A percentile compares a stretch with the other conserved stretches of the same genome.
These are phyloP conservation scores for Wickerhamiella pararugosa DNA, from an alignment of 1,139 yeast genomes.

Conservation along the genomic window DNA sequence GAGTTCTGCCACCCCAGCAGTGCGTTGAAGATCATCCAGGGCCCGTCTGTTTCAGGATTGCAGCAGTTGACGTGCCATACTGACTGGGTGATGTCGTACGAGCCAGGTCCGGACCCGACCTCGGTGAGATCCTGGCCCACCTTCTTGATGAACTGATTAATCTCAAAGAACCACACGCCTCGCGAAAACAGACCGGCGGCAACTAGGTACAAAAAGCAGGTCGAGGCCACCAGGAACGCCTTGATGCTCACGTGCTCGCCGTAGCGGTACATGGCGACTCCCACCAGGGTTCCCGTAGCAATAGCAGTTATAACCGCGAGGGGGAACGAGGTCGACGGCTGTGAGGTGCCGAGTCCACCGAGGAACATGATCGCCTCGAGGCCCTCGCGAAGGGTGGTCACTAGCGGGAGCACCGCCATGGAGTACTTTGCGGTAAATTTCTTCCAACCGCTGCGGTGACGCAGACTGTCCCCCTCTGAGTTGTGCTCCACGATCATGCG, in stretches of 20 bases:
- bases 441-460: constrained; percentile 8
- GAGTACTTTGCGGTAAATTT: constrained; percentile 44
- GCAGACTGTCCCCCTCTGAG: constrained; percentile 7
- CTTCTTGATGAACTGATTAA: constrained; percentile 39
- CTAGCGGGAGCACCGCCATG: constrained; percentile 62
- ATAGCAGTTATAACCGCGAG: constrained; percentile 68
- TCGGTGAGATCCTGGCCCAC: constrained; percentile 89
- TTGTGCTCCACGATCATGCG: constrained; percentile 32
- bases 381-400: constrained; percentile 81
- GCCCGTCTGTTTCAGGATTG: constrained; percentile 73
- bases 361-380: constrained; percentile 82
- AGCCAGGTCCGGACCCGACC: constrained; percentile 82
- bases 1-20: constrained; percentile 83
- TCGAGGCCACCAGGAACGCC: constrained; percentile 62
- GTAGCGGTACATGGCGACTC: constrained; percentile 53
- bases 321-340: constrained; percentile 48
- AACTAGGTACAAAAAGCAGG: constrained; percentile 68
- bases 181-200: constrained; percentile 82
- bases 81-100: constrained; percentile 57
- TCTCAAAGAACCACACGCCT: constrained; percentile 78
- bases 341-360: constrained; percentile 61
- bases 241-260: constrained; percentile 48
- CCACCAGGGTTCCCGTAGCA: constrained; percentile 56
- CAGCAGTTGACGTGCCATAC: constrained; percentile 96
- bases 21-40: constrained; percentile 89